Evolutionary conservation across 2,329 filamentous ascomycete genomes (phyloP).

Genomic region (Podosphaera fusca): DNA sequence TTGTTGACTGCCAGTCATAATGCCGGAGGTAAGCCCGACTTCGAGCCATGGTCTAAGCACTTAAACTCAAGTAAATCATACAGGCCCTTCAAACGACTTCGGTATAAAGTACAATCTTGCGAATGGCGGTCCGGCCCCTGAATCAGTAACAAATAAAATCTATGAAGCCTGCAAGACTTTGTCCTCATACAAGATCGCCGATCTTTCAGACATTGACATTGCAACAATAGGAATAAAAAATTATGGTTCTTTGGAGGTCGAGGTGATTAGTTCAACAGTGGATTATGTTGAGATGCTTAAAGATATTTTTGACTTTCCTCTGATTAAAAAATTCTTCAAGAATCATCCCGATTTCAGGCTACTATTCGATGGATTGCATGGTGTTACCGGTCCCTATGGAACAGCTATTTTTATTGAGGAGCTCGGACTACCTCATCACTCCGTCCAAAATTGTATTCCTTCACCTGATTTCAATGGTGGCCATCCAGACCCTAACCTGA

Average conservation of each 20-base stretch:
- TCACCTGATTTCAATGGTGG: slow-evolving; percentile 91
- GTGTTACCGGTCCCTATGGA: slow-evolving; percentile 89
- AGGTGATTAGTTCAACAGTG: slow-evolving; percentile 77
- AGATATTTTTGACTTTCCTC: slow-evolving; percentile 91
- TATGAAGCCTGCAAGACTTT: slow-evolving; percentile 77
- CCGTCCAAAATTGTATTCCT: slow-evolving; percentile 78
- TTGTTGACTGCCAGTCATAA: slow-evolving; percentile 95
- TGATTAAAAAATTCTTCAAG: slow-evolving; percentile 85
- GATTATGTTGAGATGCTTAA: slow-evolving; percentile 93
- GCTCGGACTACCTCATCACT: slow-evolving; percentile 54
- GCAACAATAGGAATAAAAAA: slow-evolving; percentile 58
- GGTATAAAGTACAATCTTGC: slow-evolving; percentile 99
- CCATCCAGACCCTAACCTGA: slow-evolving; percentile 93
- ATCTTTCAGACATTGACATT: slow-evolving; percentile 72
- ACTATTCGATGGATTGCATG: slow-evolving; percentile 81
- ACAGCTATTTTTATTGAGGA: slow-evolving; percentile 88
- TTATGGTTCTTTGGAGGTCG: slow-evolving; percentile 74
- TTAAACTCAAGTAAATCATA: slow-evolving; percentile 1
- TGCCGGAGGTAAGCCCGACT: slow-evolving; percentile 47
- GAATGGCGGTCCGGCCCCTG: slow-evolving; percentile 87
- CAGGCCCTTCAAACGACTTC: slow-evolving; percentile 83
- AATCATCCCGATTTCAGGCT: slow-evolving; percentile 84
- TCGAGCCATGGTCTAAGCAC: not conserved
- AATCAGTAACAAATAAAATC: slow-evolving; percentile 95
- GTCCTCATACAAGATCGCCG: slow-evolving; percentile 74